Conservation (phyloP, 2,329 filamentous ascomycete genomes). For the Pseudogymnoascus sp. region DNA sequence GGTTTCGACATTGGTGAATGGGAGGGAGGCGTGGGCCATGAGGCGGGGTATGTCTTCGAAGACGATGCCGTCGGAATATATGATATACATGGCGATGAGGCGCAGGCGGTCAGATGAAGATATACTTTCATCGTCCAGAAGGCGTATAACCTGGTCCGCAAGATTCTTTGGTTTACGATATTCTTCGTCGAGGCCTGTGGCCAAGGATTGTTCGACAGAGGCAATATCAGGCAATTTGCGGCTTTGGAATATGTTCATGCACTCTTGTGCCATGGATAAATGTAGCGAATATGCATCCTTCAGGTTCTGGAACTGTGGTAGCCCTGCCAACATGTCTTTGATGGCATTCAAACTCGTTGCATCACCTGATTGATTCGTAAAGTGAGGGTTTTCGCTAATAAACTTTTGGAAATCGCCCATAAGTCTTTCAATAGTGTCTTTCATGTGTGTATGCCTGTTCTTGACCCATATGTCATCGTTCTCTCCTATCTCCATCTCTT, state of each 20-base stretch:
- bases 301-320: slow-evolving; percentile 91
- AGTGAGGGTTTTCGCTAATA: slow-evolving; percentile 83
- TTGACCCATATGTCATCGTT: slow-evolving; percentile 93
- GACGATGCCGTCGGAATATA: slow-evolving; percentile 81
- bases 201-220: slow-evolving; percentile 79
- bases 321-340: slow-evolving; percentile 90
- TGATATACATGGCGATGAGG: slow-evolving; percentile 73
- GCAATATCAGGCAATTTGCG: slow-evolving; percentile 82
- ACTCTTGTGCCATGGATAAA: slow-evolving; percentile 92
- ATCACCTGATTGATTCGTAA: slow-evolving; percentile 64
- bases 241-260: slow-evolving; percentile 85
- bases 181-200: slow-evolving; percentile 89
- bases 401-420: slow-evolving; percentile 91
- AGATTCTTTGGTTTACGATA: slow-evolving; percentile 84
- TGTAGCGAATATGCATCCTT: slow-evolving; percentile 94
- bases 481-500: slow-evolving; percentile 85
- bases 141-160: slow-evolving; percentile 72
- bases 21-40: slow-evolving; percentile 72
- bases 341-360: slow-evolving; percentile 79
- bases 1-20: slow-evolving; percentile 61
- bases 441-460: slow-evolving; percentile 94
- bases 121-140: slow-evolving; percentile 79
- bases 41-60: slow-evolving; percentile 77
- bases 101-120: slow-evolving; percentile 67
- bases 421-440: slow-evolving; percentile 89